Base-by-base conservation (phyloP, 352 stramenopile species). In the Achlya hypogyna region DNA sequence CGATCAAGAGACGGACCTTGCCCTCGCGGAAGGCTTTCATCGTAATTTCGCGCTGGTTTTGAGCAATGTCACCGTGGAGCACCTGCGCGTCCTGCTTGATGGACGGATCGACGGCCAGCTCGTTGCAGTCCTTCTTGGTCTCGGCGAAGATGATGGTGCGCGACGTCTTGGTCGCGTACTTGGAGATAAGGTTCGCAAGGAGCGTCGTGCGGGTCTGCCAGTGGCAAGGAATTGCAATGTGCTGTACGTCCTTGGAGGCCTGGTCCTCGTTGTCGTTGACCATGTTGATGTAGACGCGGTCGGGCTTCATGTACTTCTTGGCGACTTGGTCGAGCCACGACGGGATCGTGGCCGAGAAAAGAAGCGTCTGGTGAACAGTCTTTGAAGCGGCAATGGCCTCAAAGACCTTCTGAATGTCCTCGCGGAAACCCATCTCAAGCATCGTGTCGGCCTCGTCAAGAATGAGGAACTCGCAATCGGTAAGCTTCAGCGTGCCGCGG, bases 1-100 rank as follows among this genome's bases (percentile, higher is more conserved):
- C 96, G 42, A 99, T 97, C 51, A 99, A 74, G 40, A 98, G 82
- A 72, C 95, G 91, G 71, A 99, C 89, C 32, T 86, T 83, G 59
- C 96, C 96, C 12, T 97, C 84, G 38, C 96, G 89, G 86, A 99
- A 99, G 4, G 95, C 93, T 71, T 97, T 91, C 75, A 99, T 96
- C 29, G 96, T 99, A 20, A 93, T 89, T 74, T 99, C 96, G 72
- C 97, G 95, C 82, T 99, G 96, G 68, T 97, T 93, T 73, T 97
- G 89, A 10, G 89, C 89, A 72, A 99, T 98, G 78, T 99, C 97
- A 51, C 97, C 97, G 78, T 99, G 97, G 14, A 99, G 83, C 8
- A 95, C 88, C 63, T 96, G 87, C 59, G 75, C 80, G 51, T 95
- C 84, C 52, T 87, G 84, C 73, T 91, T 88, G 73, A 94, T 93